Percentiles rank a stretch among this genome's conserved stretches.
Conservation (phyloP, 1,284 basidiomycete species). For the Coniferiporia weirii region DNA sequence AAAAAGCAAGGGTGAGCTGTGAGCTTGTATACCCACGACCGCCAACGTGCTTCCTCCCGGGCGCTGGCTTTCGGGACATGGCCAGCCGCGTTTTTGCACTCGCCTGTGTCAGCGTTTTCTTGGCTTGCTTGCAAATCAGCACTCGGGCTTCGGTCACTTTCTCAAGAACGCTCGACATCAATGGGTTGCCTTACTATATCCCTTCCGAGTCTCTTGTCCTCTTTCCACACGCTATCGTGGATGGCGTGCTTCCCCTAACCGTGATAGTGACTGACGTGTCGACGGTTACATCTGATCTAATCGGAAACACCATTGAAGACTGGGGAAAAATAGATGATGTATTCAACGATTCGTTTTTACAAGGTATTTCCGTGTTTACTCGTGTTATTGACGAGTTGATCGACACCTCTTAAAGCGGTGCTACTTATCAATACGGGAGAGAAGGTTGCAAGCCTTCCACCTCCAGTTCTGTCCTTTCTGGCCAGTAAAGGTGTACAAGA, state of each 20-base stretch:
- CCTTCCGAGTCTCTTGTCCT: conserved; percentile 1
- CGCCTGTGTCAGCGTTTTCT: background rate
- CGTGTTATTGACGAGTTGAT: too few species aligned
- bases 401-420: too few species aligned
- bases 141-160: background rate
- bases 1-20: too few species aligned
- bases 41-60: too few species aligned
- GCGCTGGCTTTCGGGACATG: too few species aligned
- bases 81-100: background rate
- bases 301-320: background rate
- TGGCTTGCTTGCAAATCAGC: background rate
- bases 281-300: background rate
- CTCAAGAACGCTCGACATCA: conserved; percentile 7
- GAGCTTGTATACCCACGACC: too few species aligned
- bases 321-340: conserved; percentile 11
- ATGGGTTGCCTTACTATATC: conserved; percentile 11
- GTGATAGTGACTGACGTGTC: background rate
- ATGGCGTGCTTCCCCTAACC: conserved; percentile 7
- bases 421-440: too few species aligned
- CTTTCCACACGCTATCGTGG: background rate
- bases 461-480: too few species aligned
- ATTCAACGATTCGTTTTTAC: conserved; percentile 10
- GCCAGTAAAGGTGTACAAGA: too few species aligned
- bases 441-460: too few species aligned
- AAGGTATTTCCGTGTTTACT: background rate